Evolutionary conservation across 352 stramenopile species (phyloP).

Genomic region (Globisporangium polare): DNA sequence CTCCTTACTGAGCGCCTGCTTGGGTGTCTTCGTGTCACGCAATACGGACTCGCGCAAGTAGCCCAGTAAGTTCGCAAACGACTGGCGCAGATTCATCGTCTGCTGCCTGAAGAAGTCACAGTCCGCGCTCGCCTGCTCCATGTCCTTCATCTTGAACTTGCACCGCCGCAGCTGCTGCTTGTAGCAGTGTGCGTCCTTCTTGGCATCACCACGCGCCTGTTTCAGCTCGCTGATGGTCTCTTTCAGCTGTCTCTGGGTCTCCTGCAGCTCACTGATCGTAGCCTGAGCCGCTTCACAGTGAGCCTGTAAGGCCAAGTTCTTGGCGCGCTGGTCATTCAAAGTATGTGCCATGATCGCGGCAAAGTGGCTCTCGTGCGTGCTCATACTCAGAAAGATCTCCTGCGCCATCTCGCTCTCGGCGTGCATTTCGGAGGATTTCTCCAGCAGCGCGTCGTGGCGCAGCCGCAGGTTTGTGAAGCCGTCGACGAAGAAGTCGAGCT

Average conservation of each 20-base stretch:
- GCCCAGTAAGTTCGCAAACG: constrained; percentile 34
- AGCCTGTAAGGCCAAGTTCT: constrained; percentile 31
- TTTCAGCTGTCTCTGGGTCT: constrained; percentile 38
- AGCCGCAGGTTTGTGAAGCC: constrained; percentile 62
- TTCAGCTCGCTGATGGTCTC: constrained; percentile 43
- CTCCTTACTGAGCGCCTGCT: constrained; percentile 60
- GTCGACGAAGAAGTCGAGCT: constrained; percentile 79
- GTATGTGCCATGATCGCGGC: constrained; percentile 45
- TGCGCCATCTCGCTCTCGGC: constrained; percentile 59
- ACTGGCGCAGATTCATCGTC: constrained; percentile 28
- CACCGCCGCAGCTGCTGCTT: constrained; percentile 48
- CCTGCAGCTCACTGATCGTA: constrained; percentile 24
- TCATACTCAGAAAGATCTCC: constrained; percentile 56
- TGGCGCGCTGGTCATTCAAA: constrained; percentile 31
- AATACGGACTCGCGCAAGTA: constrained; percentile 45
- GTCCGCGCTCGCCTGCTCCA: constrained; percentile 27
- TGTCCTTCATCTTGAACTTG: constrained; percentile 32
- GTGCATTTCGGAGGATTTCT: constrained; percentile 46
- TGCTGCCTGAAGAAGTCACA: constrained; percentile 44
- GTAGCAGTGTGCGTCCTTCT: constrained; percentile 56
- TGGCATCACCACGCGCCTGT: constrained; percentile 39
- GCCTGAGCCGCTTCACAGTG: constrained; percentile 19
- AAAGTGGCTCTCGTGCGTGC: constrained; percentile 55
- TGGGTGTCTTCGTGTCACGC: constrained; percentile 52
- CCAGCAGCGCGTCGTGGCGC: constrained; percentile 62